phyloP scores from a whole-genome alignment of 2,329 filamentous ascomycete species.

The Gaeumannomyces tritici region DNA sequence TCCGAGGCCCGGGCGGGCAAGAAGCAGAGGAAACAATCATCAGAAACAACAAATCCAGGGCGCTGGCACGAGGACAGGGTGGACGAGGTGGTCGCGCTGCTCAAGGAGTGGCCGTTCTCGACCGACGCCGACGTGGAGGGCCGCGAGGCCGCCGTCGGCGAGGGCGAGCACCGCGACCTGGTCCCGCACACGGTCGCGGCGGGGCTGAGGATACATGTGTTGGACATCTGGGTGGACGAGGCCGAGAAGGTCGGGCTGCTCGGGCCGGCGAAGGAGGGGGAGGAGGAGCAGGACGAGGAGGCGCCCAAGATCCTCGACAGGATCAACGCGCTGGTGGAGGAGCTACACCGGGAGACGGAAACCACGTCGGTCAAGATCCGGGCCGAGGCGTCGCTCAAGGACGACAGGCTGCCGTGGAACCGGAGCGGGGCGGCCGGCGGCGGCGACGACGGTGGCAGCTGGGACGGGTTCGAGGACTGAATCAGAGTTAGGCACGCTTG shows the following conservation, averaged over 20 bases:
- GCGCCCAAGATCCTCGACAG: slow-evolving; percentile 37
- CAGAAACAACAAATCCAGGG: slow-evolving; percentile 2
- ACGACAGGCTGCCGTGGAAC: slow-evolving; percentile 64
- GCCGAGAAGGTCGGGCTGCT: slow-evolving; percentile 25
- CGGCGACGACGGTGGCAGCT: slow-evolving; percentile 40
- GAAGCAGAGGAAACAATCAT: slow-evolving; percentile 19
- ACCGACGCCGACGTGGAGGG: slow-evolving; percentile 23
- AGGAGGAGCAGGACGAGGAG: slow-evolving; percentile 20
- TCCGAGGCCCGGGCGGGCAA: slow-evolving; percentile 5
- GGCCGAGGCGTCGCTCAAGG: slow-evolving; percentile 60
- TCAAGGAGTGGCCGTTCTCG: slow-evolving; percentile 31
- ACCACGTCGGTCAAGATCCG: slow-evolving; percentile 63
- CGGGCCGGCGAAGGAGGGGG: slow-evolving; percentile 24
- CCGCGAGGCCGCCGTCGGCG: slow-evolving; percentile 20
- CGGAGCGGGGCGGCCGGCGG: slow-evolving; percentile 20
- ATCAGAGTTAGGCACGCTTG: no score
- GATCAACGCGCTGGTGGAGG: slow-evolving; percentile 46
- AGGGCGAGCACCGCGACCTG: slow-evolving; percentile 31
- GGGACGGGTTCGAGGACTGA: slow-evolving; percentile 62
- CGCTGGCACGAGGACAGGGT: slow-evolving; percentile 12
- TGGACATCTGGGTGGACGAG: slow-evolving; percentile 77
- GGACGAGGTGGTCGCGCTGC: slow-evolving; percentile 27
- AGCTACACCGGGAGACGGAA: slow-evolving; percentile 43
- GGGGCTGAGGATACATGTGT: slow-evolving; percentile 74
- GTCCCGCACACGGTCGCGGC: slow-evolving; percentile 50